phyloP scores from a whole-genome alignment of 495 filamentous ascomycete species.

The Xylaria venustula region DNA sequence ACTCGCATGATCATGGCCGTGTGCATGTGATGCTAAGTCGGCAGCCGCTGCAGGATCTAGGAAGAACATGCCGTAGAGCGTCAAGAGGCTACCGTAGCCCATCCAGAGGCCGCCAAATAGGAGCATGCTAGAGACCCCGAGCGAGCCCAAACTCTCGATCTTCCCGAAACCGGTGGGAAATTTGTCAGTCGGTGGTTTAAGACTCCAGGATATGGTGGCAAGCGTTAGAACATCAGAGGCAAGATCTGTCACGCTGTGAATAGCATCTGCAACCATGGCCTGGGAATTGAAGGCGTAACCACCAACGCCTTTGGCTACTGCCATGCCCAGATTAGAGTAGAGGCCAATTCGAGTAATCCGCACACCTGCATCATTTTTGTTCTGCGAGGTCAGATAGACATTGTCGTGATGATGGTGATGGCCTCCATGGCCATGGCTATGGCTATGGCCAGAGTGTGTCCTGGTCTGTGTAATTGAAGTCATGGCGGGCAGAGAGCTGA shows the following conservation, averaged over 20 bases:
- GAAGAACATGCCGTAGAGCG: conserved; percentile 78
- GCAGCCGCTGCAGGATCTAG: conserved; percentile 61
- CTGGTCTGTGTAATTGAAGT: conserved; percentile 36
- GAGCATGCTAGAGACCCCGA: conserved; percentile 89
- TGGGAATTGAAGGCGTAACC: conserved; percentile 94
- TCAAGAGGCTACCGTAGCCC: conserved; percentile 73
- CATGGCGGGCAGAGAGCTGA: conserved; percentile 23
- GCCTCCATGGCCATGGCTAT: conserved; percentile 9
- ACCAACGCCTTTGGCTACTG: conserved; percentile 84
- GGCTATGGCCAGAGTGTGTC: conserved; percentile 36
- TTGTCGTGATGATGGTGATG: conserved; percentile 81
- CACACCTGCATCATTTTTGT: conserved; percentile 92
- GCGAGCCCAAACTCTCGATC: conserved; percentile 89
- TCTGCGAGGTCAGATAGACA: conserved; percentile 79
- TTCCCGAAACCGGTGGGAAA: conserved; percentile 95
- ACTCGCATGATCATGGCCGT: conserved; percentile 53
- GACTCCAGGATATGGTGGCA: conserved; percentile 86
- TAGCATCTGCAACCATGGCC: conserved; percentile 89
- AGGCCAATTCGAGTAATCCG: conserved; percentile 92
- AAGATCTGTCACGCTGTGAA: conserved; percentile 91
- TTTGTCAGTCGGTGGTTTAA: conserved; percentile 73
- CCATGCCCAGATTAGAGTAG: conserved; percentile 90
- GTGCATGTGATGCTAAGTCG: conserved; percentile 57
- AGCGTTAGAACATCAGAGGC: conserved; percentile 93
- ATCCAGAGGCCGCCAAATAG: conserved; percentile 87